Evolutionary conservation across 2,329 filamentous ascomycete genomes (phyloP), one percentile per base, ranked within the genome.

Genomic region (Fusarium sp.): DNA sequence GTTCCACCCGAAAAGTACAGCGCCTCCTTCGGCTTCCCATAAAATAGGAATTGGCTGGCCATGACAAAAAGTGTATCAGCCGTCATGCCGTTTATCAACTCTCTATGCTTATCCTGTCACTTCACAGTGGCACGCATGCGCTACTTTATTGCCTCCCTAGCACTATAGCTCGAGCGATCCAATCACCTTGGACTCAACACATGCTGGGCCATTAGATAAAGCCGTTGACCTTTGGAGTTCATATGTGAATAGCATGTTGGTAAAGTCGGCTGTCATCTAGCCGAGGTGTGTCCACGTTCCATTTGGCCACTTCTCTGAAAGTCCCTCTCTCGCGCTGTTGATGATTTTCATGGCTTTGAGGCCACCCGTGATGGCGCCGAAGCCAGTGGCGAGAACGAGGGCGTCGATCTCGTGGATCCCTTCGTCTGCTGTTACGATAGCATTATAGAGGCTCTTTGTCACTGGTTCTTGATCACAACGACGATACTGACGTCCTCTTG

Each of bases 301-400:
- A 27, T 37, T 39, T 12, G 21, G 18, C 56, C 60, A 64, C 19
- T 56, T 51, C 5, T 67, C 51, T 8, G 21, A 29, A 31, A 41
- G 41, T 8, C 16, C 54, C 23, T 33, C 37, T 10, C 23, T 45
- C 5, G 37, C 41, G 3, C 45, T 25, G 10, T 60, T 60, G 9
- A 39, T 31, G 15, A 70, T 57, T 7, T 64, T 46, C 14, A 73
- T 42, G 12, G 45, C 38, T 4, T 51, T 35, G 45, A 73, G 44
- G 10, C 58, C 23, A 0, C 66, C 51, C 2, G 63, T 65, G 19
- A 72, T 49, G 4, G 69, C 42, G 27, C 69, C 65, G 21, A 66
- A 72, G 18, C 69, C 70, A 21, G 65, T 73, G 3, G 65, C 70
- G 18, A 63, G 44, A 12, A 69, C 39, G 2, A 71, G 9, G 5